Conservation (phyloP, 176 grass and related monocot genomes). For the Cymbopogon citratus region DNA sequence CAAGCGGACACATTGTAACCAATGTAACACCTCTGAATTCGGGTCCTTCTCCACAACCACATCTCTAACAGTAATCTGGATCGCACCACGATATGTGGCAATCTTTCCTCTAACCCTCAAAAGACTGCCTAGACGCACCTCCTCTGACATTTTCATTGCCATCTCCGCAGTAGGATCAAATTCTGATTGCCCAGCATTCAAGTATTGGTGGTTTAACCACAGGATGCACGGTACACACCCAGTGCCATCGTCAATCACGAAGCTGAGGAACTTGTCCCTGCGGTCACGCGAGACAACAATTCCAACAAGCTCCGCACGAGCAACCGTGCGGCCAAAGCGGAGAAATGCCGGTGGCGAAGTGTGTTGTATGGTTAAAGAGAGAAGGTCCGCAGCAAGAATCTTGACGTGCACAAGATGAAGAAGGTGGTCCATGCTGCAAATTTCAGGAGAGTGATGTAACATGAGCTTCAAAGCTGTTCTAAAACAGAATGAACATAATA, state of each 20-base stretch:
- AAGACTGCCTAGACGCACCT: slow-evolving; percentile 48
- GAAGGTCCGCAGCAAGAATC: slow-evolving; percentile 59
- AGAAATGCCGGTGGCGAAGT: slow-evolving; percentile 34
- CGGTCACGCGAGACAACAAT: slow-evolving; percentile 54
- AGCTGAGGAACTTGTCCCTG: slow-evolving; percentile 51
- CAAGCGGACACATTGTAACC: slow-evolving; percentile 66
- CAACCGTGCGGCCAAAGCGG: slow-evolving; percentile 24
- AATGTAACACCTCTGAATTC: slow-evolving; percentile 65
- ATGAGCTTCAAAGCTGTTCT: neutral
- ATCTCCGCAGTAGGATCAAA: slow-evolving; percentile 47
- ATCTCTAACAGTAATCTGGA: slow-evolving; percentile 68
- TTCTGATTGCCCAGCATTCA: neutral
- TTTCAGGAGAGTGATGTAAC: neutral
- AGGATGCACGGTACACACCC: slow-evolving; percentile 70
- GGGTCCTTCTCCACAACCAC: slow-evolving; percentile 71
- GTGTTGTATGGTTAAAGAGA: slow-evolving; percentile 36
- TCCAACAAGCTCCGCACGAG: slow-evolving; percentile 48
- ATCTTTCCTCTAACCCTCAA: slow-evolving; percentile 73
- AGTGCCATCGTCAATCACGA: slow-evolving; percentile 74
- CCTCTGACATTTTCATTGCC: slow-evolving; percentile 24
- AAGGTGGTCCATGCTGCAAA: slow-evolving; percentile 31
- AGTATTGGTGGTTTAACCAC: slow-evolving; percentile 52
- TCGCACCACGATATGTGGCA: slow-evolving; percentile 39
- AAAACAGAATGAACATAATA: neutral
- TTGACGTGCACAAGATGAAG: slow-evolving; percentile 45